phyloP scores from a whole-genome alignment of 2,329 filamentous ascomycete genomes.

The Venturiaceae sp. region DNA sequence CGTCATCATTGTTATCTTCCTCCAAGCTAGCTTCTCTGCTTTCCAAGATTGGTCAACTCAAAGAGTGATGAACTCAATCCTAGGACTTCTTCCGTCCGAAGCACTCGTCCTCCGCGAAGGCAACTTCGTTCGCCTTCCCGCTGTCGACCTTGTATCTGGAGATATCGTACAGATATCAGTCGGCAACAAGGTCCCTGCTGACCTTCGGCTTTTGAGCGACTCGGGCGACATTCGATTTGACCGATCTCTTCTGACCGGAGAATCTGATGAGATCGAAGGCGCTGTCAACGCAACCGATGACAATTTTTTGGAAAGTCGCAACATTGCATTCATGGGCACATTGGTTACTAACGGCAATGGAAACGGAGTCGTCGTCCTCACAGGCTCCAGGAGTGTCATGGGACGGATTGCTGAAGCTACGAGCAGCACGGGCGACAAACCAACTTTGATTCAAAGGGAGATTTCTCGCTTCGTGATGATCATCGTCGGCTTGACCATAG shows the following conservation, averaged over 20 bases:
- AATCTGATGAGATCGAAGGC: slow-evolving; percentile 32
- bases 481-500: slow-evolving; percentile 29
- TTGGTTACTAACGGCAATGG: slow-evolving; percentile 32
- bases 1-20: slow-evolving; percentile 37
- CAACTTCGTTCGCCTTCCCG: slow-evolving; percentile 13
- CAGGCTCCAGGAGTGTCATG: slow-evolving; percentile 31
- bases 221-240: slow-evolving; percentile 36
- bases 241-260: slow-evolving; percentile 31
- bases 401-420: slow-evolving; percentile 31
- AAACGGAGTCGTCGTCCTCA: slow-evolving; percentile 30
- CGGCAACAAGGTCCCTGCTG: slow-evolving; percentile 40
- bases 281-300: slow-evolving; percentile 28
- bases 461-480: slow-evolving; percentile 35
- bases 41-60: slow-evolving; percentile 40
- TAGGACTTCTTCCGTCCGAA: slow-evolving; percentile 35
- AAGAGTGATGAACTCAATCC: slow-evolving; percentile 38
- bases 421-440: slow-evolving; percentile 11
- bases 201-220: slow-evolving; percentile 32
- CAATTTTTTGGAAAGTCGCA: slow-evolving; percentile 34
- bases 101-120: background rate
- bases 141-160: slow-evolving; percentile 35
- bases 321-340: slow-evolving; percentile 35
- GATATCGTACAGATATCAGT: slow-evolving; percentile 37
- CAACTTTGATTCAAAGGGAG: slow-evolving; percentile 31
- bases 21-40: slow-evolving; percentile 36